phyloP scores from a whole-genome alignment of 2,329 filamentous ascomycete genomes.

The Boeremia lycopersici region DNA sequence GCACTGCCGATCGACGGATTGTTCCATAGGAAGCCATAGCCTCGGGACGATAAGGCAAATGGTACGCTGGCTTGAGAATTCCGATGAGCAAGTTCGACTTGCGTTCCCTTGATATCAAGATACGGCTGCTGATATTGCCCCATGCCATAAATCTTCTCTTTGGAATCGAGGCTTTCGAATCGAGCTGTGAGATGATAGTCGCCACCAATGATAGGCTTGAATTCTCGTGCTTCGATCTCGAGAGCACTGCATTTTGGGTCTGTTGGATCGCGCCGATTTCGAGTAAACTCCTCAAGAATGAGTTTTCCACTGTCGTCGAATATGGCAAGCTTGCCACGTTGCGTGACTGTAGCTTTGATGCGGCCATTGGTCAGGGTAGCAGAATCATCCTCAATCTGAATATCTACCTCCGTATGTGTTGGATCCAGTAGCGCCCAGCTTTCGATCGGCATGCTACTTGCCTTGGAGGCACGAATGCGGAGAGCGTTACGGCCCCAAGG shows the following conservation, averaged over 20 bases:
- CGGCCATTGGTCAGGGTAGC: slow-evolving; percentile 57
- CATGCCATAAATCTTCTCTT: slow-evolving; percentile 71
- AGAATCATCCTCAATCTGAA: slow-evolving; percentile 30
- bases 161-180: slow-evolving; percentile 60
- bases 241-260: slow-evolving; percentile 67
- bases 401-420: neutral
- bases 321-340: slow-evolving; percentile 58
- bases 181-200: slow-evolving; percentile 64
- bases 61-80: slow-evolving; percentile 71
- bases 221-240: slow-evolving; percentile 63
- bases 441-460: slow-evolving; percentile 31
- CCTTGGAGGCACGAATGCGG: slow-evolving; percentile 56
- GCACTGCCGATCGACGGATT: slow-evolving; percentile 67
- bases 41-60: slow-evolving; percentile 64
- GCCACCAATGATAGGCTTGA: slow-evolving; percentile 58
- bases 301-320: slow-evolving; percentile 50
- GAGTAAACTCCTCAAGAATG: slow-evolving; percentile 61
- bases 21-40: slow-evolving; percentile 71
- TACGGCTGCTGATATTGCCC: slow-evolving; percentile 70
- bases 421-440: slow-evolving; percentile 33
- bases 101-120: slow-evolving; percentile 66
- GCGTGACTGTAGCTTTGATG: slow-evolving; percentile 55
- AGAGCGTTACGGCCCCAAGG: slow-evolving; percentile 57
- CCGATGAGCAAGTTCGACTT: slow-evolving; percentile 68
- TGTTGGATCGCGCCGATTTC: slow-evolving; percentile 56